These are phyloP conservation scores for Pythium brachiatum DNA, from an alignment of 352 stramenopile genomes.

Conservation along the genomic window DNA sequence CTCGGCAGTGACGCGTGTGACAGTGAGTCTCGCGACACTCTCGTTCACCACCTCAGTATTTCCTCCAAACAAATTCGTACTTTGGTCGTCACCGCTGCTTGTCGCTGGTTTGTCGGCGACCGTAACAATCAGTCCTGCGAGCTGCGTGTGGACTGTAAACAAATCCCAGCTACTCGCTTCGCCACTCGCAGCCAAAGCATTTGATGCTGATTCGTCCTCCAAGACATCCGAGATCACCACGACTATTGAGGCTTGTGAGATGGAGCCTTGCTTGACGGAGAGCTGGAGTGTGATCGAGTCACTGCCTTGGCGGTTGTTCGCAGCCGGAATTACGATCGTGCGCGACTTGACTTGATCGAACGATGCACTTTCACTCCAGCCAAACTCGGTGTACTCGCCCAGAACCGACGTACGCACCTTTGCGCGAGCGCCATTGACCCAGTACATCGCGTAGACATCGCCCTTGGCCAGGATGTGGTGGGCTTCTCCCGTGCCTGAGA, in stretches of 20 bases:
- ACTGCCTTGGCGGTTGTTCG: conserved; percentile 26
- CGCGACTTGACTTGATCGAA: conserved; percentile 46
- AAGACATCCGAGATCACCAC: conserved; percentile 38
- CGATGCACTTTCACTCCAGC: conserved; percentile 60
- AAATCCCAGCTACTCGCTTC: conserved; percentile 44
- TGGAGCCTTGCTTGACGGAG: conserved; percentile 66
- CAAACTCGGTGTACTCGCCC: conserved; percentile 39
- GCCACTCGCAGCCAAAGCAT: conserved; percentile 22
- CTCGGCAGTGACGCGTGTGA: conserved; percentile 64
- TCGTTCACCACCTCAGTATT: conserved; percentile 28
- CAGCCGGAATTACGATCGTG: conserved; percentile 51
- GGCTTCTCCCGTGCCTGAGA: conserved; percentile 38
- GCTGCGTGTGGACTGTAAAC: conserved; percentile 64
- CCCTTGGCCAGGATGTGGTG: conserved; percentile 71
- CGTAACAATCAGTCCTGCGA: conserved; percentile 68
- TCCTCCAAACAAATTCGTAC: conserved; percentile 25
- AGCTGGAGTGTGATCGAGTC: conserved; percentile 41
- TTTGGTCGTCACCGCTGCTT: conserved; percentile 2
- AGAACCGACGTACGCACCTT: conserved; percentile 60
- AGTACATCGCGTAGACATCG: conserved; percentile 80
- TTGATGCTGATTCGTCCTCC: conserved; percentile 4
- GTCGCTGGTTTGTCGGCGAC: conserved; percentile 57
- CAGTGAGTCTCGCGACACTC: conserved; percentile 59
- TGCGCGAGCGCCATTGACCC: conserved; percentile 51
- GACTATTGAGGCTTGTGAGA: conserved; percentile 71